Base-by-base conservation (phyloP, 495 filamentous ascomycete genomes). In the Tuber melanosporum region DNA sequence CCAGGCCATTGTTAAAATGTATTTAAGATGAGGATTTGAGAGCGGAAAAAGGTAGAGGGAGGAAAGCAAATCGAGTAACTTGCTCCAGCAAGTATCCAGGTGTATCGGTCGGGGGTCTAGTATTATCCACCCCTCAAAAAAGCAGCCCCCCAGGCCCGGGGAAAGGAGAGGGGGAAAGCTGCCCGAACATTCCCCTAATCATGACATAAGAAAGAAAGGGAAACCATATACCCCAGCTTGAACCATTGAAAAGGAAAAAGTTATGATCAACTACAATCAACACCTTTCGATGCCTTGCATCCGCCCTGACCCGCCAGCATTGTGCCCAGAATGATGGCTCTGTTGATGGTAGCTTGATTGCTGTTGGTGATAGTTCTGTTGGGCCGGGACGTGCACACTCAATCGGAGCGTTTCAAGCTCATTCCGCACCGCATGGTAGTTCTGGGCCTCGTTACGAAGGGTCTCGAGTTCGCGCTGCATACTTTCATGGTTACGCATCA, bases 251-350 rank as follows among this genome's bases (percentile, higher is more conserved):
- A 46, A 73, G 41, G 46, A 46, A 49, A 71, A 71, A 20, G 26
- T 19, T 62, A 71, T 4, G 14, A 44, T 57, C 49, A n/a, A 57
- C 22, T 12, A 46, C n/a, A 26, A 77, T 82, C 69, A 83, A 72
- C 81, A 83, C 72, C 74, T 75, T 70, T 83, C 82, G 36, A 83
- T 82, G 39, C 82, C 82, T 75, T 83, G 81, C 82, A 83, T 83
- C 57, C 81, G 78, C 22, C 75, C 77, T 42, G 81, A 80, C 19
- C 80, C 81, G 74, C 75, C 76, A 70, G 49, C 73, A 73, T 80
- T 81, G 52, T 82, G 81, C 7, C 80, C 71, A 32, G 79, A 66
- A 39, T 79, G 78, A 52, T 80, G 78, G 1, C 22, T 79, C 71
- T 79, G 78, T 4, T 77, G 77, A 71, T 81, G 78, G 57, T 78